These are phyloP conservation scores for Colletotrichum noveboracense DNA, from an alignment of 2,329 filamentous ascomycete genomes.

Conservation along the genomic window DNA sequence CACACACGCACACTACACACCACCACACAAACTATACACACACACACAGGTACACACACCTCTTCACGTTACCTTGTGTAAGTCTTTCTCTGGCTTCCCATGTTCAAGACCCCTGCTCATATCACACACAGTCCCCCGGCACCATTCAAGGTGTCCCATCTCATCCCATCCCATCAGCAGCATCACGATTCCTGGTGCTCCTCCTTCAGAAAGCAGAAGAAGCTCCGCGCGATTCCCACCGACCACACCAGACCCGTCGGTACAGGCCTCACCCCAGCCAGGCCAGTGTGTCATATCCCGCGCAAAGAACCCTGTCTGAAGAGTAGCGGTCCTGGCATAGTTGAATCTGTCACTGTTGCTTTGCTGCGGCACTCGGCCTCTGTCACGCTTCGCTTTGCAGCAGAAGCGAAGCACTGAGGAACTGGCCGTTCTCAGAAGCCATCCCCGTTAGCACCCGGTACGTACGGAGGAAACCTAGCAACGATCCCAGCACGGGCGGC, in stretches of 20 bases:
- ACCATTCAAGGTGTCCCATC: not conserved
- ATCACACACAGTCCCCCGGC: not conserved
- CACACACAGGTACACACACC: not conserved
- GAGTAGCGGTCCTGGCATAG: not conserved
- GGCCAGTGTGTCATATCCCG: slow-evolving; percentile 1
- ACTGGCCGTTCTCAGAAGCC: not conserved
- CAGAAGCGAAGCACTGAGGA: not conserved
- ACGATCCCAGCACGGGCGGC: slow-evolving; percentile 11
- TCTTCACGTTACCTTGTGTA: not conserved
- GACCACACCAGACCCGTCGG: not conserved
- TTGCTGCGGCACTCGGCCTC: not conserved
- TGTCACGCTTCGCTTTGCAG: not conserved
- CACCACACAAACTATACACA: not conserved
- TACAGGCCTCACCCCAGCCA: not conserved
- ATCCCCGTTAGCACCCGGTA: not conserved
- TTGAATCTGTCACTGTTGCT: slow-evolving; percentile 1
- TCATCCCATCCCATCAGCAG: not conserved
- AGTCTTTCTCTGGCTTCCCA: not conserved
- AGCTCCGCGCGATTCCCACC: not conserved
- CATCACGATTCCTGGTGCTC: not conserved
- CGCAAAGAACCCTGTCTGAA: not conserved
- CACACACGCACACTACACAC: not conserved
- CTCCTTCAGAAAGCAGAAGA: not conserved
- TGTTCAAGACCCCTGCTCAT: not conserved
- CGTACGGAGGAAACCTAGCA: not conserved